A percentile compares a stretch with the other conserved stretches of the same genome.
These are phyloP conservation scores for Pyrenophora graminea DNA, from an alignment of 2,329 filamentous ascomycete genomes.

Conservation along the genomic window DNA sequence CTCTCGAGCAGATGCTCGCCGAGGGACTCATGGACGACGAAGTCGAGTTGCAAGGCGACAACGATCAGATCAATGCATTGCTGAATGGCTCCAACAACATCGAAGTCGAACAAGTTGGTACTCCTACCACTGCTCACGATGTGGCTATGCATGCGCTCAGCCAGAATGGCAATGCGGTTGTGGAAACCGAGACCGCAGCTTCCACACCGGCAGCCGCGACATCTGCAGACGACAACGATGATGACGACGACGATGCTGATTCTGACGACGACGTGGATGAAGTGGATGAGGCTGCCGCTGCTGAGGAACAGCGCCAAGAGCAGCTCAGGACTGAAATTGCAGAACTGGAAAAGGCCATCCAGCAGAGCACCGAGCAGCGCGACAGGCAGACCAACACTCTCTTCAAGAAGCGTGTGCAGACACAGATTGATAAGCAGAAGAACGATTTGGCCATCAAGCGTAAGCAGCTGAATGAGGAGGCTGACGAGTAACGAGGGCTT, in stretches of 20 bases:
- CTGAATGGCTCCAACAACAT: conserved; percentile 32
- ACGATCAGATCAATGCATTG: conserved; percentile 38
- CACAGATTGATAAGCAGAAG: conserved; percentile 53
- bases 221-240: conserved; percentile 47
- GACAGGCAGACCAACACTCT: conserved; percentile 54
- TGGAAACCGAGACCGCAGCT: conserved; percentile 38
- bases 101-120: conserved; percentile 39
- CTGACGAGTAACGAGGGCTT: conserved; percentile 18
- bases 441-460: conserved; percentile 57
- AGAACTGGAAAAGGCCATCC: conserved; percentile 58
- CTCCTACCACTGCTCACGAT: conserved; percentile 42
- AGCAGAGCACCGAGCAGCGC: conserved; percentile 48
- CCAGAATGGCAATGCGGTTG: conserved; percentile 31
- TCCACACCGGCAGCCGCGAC: conserved; percentile 41
- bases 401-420: conserved; percentile 55
- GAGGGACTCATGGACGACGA: conserved; percentile 44
- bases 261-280: conserved; percentile 54
- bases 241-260: conserved; percentile 52
- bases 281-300: conserved; percentile 52
- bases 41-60: conserved; percentile 36
- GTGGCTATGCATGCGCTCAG: conserved; percentile 46
- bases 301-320: conserved; percentile 51
- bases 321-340: conserved; percentile 59
- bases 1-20: conserved; percentile 41
- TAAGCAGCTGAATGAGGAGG: conserved; percentile 51